Conservation (phyloP, 805 yeast species). For the Zygoascus biomembranicola region DNA sequence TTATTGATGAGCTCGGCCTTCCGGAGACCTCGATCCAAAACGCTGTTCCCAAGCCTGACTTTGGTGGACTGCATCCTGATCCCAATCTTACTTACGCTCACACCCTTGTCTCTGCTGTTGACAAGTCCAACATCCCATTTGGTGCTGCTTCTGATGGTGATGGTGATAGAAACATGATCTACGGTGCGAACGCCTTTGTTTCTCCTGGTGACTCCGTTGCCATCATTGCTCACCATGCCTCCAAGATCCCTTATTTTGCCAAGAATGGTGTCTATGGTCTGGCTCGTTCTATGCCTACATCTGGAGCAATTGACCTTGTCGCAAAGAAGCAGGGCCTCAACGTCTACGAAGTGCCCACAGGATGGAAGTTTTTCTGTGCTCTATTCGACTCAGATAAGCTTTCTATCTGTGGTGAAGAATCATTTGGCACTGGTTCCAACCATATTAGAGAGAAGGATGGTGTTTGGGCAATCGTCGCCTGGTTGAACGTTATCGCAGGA, state of each 20-base stretch:
- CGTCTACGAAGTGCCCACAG: slow-evolving; percentile 94
- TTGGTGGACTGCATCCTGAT: slow-evolving; percentile 97
- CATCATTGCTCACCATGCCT: slow-evolving; percentile 88
- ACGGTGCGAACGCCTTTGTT: slow-evolving; percentile 89
- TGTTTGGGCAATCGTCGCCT: slow-evolving; percentile 93
- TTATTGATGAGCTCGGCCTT: slow-evolving; percentile 76
- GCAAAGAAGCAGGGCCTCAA: slow-evolving; percentile 68
- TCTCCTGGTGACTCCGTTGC: slow-evolving; percentile 99
- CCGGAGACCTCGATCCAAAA: slow-evolving; percentile 68
- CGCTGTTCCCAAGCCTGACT: slow-evolving; percentile 72
- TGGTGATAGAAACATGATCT: slow-evolving; percentile 98
- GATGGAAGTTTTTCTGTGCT: slow-evolving; percentile 98
- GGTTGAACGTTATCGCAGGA: slow-evolving; percentile 91
- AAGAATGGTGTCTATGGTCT: slow-evolving; percentile 82
- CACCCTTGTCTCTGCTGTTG: slow-evolving; percentile 81
- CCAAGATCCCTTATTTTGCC: slow-evolving; percentile 85
- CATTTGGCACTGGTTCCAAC: slow-evolving; percentile 96
- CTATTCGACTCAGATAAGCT: slow-evolving; percentile 87
- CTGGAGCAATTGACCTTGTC: slow-evolving; percentile 87
- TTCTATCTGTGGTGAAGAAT: slow-evolving; percentile 96
- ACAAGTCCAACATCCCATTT: slow-evolving; percentile 68
- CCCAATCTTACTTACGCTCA: slow-evolving; percentile 94
- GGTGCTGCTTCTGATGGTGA: slow-evolving; percentile 99
- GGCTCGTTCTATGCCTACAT: slow-evolving; percentile 97
- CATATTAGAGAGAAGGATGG: slow-evolving; percentile 98